Evolutionary conservation across 2,329 filamentous ascomycete species (phyloP), one percentile per base, ranked within the genome.

Genomic region (Trichoderma sp.): DNA sequence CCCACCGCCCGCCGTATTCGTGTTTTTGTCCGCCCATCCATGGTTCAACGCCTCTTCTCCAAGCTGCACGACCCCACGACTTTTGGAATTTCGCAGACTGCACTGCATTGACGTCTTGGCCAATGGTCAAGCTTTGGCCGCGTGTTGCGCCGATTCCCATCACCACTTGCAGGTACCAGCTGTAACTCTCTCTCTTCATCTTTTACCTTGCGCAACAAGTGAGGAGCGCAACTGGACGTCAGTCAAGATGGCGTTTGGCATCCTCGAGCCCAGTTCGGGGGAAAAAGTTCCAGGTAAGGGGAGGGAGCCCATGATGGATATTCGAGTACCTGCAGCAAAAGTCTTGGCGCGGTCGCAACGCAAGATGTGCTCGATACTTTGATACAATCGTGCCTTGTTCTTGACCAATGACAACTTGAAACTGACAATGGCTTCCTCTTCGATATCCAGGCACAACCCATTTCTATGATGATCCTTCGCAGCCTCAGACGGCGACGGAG

Each of bases 211-310:
- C 41, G 41, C 41, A 45, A 56, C 21, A 12, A 24, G 21, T 56
- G 50, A 56, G 7, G 50, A 4, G 50, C n/a, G 11, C 41, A 45
- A 24, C 11, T 24, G 6, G 50, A 6, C n/a, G 27, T 41, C 79
- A 12, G 27, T 41, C 79, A 78, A 77, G 74, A 86, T 86, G 85
- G 81, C 81, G 31, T 87, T 97, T 77, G 93, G 94, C 69, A 91
- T 97, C 76, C 87, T 97, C 75, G 91, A 95, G 80, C 90, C 93
- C 81, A 87, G 82, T 80, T 87, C 88, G 80, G 87, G 91, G 78
- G 89, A 90, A 80, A 89, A 94, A 83, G 94, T 96, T 76, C 94
- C 94, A 76, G 94, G 94, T 95, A 86, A 82, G 87, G 8, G 45
- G 16, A 27, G 24, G 31, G 27, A 21, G 29, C 14, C 7, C 18